phyloP scores from a whole-genome alignment of 78 protist genomes.

The Protostelium mycophagum region DNA sequence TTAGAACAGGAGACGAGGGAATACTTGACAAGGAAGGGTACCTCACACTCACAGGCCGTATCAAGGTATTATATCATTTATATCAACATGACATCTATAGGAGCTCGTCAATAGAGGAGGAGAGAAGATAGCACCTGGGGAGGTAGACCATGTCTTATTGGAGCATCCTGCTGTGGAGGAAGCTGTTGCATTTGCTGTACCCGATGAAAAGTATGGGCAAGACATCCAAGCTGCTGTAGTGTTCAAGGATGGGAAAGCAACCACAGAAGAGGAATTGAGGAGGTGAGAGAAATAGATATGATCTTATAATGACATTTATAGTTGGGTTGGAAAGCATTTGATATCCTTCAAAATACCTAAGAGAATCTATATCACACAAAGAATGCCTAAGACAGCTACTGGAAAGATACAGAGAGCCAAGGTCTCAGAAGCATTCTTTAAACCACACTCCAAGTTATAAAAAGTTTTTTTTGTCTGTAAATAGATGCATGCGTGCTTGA shows the following conservation, averaged over 20 bases:
- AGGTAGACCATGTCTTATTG: conserved; percentile 72
- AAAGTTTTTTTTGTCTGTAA: too few relatives aligned
- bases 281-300: background rate
- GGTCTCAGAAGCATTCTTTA: conserved; percentile 45
- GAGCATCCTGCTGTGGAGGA: conserved; percentile 56
- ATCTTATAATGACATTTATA: background rate
- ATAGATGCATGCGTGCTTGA: too few relatives aligned
- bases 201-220: conserved; percentile 78
- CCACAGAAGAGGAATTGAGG: conserved; percentile 8
- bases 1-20: conserved; percentile 84
- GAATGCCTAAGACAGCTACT: conserved; percentile 76
- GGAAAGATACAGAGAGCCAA: conserved; percentile 83
- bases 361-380: conserved; percentile 36
- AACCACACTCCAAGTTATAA: conserved; percentile 4
- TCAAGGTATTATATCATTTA: conserved; percentile 24
- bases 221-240: conserved; percentile 65
- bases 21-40: conserved; percentile 62
- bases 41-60: conserved; percentile 74
- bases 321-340: conserved; percentile 37
- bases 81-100: background rate
- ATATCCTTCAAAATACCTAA: conserved; percentile 72
- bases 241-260: conserved; percentile 13
- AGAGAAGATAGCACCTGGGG: conserved; percentile 77
- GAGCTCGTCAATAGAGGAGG: conserved; percentile 85
- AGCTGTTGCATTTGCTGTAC: conserved; percentile 79